These are phyloP conservation scores for Fonsecaea monophora DNA, from an alignment of 2,329 filamentous ascomycete genomes.

Conservation along the genomic window DNA sequence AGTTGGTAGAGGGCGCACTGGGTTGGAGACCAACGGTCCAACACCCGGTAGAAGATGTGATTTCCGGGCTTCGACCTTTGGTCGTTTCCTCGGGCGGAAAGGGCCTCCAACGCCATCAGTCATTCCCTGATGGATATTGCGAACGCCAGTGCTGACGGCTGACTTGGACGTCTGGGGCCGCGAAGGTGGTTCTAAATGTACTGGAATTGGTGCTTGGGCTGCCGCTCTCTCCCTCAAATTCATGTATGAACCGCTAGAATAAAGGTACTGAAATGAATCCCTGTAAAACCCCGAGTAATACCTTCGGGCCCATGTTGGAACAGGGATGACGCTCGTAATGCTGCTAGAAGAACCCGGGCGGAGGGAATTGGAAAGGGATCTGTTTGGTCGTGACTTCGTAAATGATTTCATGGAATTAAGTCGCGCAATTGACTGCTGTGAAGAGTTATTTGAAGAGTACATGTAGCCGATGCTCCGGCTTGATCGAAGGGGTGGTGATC, in stretches of 20 bases:
- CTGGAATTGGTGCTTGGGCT: conserved; percentile 17
- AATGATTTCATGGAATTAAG: conserved; percentile 39
- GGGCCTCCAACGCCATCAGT: conserved; percentile 27
- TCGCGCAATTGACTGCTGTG: conserved; percentile 25
- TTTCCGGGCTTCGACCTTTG: conserved; percentile 36
- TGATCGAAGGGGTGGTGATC: conserved; percentile 33
- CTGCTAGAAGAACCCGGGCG: conserved; percentile 52
- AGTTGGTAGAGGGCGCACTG: conserved; percentile 31
- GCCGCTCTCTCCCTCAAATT: conserved; percentile 29
- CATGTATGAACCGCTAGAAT: conserved; percentile 31
- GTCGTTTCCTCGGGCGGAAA: conserved; percentile 23
- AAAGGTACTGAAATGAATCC: conserved; percentile 37
- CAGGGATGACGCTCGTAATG: conserved; percentile 47
- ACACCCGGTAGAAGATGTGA: conserved; percentile 38
- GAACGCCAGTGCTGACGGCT: conserved; percentile 20
- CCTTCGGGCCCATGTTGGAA: conserved; percentile 61
- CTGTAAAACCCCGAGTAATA: conserved; percentile 62
- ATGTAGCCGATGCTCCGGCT: conserved; percentile 31
- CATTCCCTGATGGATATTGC: conserved; percentile 31
- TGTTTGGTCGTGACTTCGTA: conserved; percentile 44
- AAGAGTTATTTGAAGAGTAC: conserved; percentile 28
- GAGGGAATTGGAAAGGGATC: conserved; percentile 39
- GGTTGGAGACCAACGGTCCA: conserved; percentile 40
- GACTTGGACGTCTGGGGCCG: conserved; percentile 40
- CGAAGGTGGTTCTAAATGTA: conserved; percentile 30